phyloP scores from a whole-genome alignment of 2,329 filamentous ascomycete species.

The Monilinia aucupariae region DNA sequence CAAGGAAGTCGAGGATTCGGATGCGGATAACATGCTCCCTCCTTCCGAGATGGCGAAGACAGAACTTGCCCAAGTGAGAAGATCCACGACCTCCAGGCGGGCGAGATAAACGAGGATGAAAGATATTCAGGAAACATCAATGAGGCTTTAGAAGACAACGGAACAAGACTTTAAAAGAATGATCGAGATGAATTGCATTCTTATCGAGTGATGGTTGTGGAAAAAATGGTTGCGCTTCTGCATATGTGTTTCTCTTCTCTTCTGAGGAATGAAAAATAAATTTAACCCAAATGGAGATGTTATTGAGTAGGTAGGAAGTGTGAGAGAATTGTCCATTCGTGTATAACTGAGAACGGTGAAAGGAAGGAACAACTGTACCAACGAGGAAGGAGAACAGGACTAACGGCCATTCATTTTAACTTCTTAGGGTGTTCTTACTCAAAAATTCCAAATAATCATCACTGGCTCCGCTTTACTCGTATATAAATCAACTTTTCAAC shows the following conservation, averaged over 20 bases:
- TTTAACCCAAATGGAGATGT: background rate
- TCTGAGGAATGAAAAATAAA: background rate
- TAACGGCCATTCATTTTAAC: background rate
- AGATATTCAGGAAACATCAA: background rate
- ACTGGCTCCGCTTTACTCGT: conserved; percentile 2
- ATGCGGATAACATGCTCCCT: background rate
- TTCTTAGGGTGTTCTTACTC: background rate
- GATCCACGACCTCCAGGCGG: background rate
- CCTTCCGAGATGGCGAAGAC: background rate
- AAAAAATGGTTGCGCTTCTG: background rate
- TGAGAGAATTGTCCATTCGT: background rate
- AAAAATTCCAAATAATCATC: background rate
- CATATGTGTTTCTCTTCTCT: background rate
- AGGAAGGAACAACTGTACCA: background rate
- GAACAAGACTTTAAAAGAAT: background rate
- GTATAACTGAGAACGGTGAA: background rate
- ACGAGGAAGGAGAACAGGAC: conserved; percentile 5
- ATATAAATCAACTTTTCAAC: too few species aligned
- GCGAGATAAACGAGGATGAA: background rate
- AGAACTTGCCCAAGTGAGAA: background rate
- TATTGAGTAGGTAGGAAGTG: background rate
- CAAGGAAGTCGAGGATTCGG: background rate
- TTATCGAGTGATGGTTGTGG: background rate
- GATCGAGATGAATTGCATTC: background rate
- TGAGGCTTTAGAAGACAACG: background rate